Evolutionary conservation across 2,329 filamentous ascomycete genomes (phyloP), one percentile per base, ranked within the genome.

Genomic region (Monilinia polystroma): DNA sequence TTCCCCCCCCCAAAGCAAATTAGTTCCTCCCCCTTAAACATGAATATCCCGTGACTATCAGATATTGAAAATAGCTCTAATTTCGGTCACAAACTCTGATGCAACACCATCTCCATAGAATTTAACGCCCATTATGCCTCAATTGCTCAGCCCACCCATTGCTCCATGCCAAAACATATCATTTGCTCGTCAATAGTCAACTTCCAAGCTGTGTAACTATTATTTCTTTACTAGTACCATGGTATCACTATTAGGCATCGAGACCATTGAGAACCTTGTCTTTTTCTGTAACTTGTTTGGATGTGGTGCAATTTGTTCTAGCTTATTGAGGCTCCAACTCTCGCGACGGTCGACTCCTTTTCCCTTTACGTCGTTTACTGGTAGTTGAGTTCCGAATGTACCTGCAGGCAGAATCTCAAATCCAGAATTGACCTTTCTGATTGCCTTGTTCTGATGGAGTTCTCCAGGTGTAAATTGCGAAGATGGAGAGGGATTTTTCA

Each of bases 341-440:
- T 67, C 69, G 12, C 52, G 58, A 38, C 63, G 54, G 6, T 67
- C 65, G 11, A 60, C 52, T 6, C 67, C 67, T 51, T 68, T 70
- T n/a, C 67, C 64, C 45, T 69, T 68, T 16, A 68, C 38, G 41
- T 43, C 12, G 16, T 72, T 70, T 7, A 51, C 29, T 2, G 32
- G n/a, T 26, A 66, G 20, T 32, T 69, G 69, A 29, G 60, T 54
- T 11, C 71, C 74, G 76, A 79, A 63, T 16, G 78, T 80, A 14
- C 79, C 79, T 8, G 78, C 78, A 16, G 78, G 78, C 12, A 80
- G 68, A 12, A 81, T 71, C 67, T 80, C 77, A 52, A 80, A 80
- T 0, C 75, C 77, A 6, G 75, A 72, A 69, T 80, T 80, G 32
- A 79, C 76, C 59, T 75, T 77, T n/a, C 79, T 72, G 6, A 74